Percentiles rank a stretch among this genome's conserved stretches.
Evolutionary conservation across 805 yeast species (phyloP).

Genomic region (Candida ponderosae): DNA sequence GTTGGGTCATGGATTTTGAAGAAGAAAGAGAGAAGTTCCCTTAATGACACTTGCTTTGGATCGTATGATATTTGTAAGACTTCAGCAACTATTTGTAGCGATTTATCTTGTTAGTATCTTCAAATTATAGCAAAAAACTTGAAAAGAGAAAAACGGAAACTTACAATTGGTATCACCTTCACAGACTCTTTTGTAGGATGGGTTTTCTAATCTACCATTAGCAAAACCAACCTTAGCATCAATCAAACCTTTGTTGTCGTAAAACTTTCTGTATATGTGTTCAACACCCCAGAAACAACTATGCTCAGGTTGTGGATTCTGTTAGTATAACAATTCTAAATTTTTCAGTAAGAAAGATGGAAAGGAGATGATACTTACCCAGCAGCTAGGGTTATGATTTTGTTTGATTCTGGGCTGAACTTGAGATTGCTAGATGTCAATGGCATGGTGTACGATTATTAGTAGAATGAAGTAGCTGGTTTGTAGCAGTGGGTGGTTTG

Average conservation of each 20-base stretch:
- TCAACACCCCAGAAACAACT: conserved; percentile 87
- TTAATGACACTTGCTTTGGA: conserved; percentile 51
- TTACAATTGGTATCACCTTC: conserved; percentile 53
- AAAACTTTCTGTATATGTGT: conserved; percentile 68
- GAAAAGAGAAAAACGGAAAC: neutral
- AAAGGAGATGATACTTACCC: conserved; percentile 36
- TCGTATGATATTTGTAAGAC: conserved; percentile 77
- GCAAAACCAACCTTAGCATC: conserved; percentile 88
- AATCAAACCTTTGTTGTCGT: conserved; percentile 52
- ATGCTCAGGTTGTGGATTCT: too few relatives aligned
- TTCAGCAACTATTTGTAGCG: conserved; percentile 43
- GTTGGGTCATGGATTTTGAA: conserved; percentile 95
- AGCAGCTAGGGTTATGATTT: conserved; percentile 52
- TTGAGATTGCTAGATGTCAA: conserved; percentile 31
- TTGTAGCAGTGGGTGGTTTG: neutral
- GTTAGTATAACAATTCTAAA: conserved; percentile 23
- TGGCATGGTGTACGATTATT: conserved; percentile 2
- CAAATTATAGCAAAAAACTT: too few relatives aligned
- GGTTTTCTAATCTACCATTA: conserved; percentile 53
- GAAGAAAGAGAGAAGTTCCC: conserved; percentile 71
- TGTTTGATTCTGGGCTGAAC: conserved; percentile 36
- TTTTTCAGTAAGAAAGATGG: conserved; percentile 21
- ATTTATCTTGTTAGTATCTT: neutral
- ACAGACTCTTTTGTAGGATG: conserved; percentile 70
- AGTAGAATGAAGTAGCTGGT: neutral